These are phyloP conservation scores for Talaromyces thailandensis DNA, from an alignment of 495 filamentous ascomycete genomes.

Conservation along the genomic window DNA sequence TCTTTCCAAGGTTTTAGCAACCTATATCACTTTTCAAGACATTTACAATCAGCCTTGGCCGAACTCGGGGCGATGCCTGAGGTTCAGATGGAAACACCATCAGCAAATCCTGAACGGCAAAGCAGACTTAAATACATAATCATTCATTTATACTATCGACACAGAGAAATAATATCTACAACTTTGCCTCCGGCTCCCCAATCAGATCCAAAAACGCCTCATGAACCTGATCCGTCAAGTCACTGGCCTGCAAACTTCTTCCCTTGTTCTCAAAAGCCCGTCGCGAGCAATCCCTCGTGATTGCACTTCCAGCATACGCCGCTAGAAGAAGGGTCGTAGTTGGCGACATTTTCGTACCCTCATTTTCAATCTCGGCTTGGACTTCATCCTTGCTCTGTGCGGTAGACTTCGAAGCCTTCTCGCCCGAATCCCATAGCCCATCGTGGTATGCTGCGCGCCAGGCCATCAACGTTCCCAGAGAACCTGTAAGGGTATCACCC, in stretches of 20 bases:
- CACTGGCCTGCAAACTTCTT: slow-evolving; percentile 84
- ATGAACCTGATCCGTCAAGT: slow-evolving; percentile 87
- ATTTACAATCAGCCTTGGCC: too few species aligned
- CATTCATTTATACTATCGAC: background rate
- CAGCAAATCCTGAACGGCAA: too few species aligned
- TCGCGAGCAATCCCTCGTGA: slow-evolving; percentile 88
- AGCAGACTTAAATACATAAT: background rate
- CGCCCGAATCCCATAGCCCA: slow-evolving; percentile 61
- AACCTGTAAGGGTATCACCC: slow-evolving; percentile 90
- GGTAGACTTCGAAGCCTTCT: slow-evolving; percentile 23
- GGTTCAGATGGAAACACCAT: too few species aligned
- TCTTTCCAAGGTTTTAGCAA: too few species aligned
- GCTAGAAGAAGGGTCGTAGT: slow-evolving; percentile 64
- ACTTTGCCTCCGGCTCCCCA: slow-evolving; percentile 43
- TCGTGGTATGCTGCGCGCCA: slow-evolving; percentile 84
- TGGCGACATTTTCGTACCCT: slow-evolving; percentile 36
- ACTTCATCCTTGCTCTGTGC: slow-evolving; percentile 30
- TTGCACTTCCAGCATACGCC: slow-evolving; percentile 75
- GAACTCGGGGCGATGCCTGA: too few species aligned
- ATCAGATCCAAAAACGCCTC: slow-evolving; percentile 73
- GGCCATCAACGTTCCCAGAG: slow-evolving; percentile 76
- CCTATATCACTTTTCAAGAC: too few species aligned
- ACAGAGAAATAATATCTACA: slow-evolving; percentile 14
- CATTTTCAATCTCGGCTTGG: slow-evolving; percentile 34
- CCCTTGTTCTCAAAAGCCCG: slow-evolving; percentile 82